Base-by-base conservation (phyloP, 1,284 basidiomycete genomes). In the Heterobasidion irregulare region DNA sequence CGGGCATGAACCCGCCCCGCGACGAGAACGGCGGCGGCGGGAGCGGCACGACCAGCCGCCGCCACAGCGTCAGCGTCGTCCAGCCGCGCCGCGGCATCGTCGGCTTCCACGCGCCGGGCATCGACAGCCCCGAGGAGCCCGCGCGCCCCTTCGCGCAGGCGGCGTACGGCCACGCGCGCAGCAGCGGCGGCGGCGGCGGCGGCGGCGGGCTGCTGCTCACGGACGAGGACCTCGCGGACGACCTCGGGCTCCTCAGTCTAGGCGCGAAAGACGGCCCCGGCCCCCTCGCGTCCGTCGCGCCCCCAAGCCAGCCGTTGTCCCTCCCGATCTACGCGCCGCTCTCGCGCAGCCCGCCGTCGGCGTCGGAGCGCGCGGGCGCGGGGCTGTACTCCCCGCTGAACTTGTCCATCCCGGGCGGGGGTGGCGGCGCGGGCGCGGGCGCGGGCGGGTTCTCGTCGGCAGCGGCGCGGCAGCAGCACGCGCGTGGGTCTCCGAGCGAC, bases 1-100 rank as follows among this genome's bases (percentile, higher is more conserved):
- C 80, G 0, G 82, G 80, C 34, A 80, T 80, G 75, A 73, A 81
- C 58, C 80, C 75, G 0, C 80, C 77, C 6, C 73, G 77, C 49
- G 79, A 84, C 59, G 83, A 86, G 65, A 77, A 76, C 54, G 80
- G 79, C 19, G 74, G 73, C 9, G 79, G 75, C 15, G 79, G 79
- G 0, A 91, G 89, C 63, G 92, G 92, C 0, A 86, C 89, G 1
- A 92, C 91, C 9, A 91, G 87, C 62, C 75, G 92, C 47, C 74
- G 92, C 43, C 92, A 94, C 64, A 91, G 87, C 58, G 91, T 95
- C 59, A 92, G 88, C 56, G 83, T 94, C 57, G 88, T 93, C 15
- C 88, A 86, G 65, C 84, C 86, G 0, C 75, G 86, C 13, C 71
- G 84, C 57, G 83, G 82, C 55, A 72, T 84, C 57, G 76, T 86